These are phyloP conservation scores for Solanum pinnatisectum DNA, from an alignment of 257 asterid species.

Conservation along the genomic window DNA sequence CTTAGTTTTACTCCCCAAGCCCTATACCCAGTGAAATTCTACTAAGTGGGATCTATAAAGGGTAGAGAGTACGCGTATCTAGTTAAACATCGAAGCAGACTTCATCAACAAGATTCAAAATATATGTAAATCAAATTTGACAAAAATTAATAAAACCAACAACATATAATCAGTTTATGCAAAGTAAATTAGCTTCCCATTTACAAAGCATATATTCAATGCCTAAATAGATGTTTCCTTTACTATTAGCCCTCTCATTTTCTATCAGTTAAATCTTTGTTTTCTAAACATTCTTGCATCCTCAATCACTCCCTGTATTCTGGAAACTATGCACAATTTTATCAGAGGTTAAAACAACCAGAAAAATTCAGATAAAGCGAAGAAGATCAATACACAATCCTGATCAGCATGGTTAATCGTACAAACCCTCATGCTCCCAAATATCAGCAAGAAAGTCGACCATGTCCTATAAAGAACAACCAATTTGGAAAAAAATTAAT, in stretches of 20 bases:
- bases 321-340: background rate
- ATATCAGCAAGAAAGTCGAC: slow-evolving; percentile 66
- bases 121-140: background rate
- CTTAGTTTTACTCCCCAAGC: too few relatives aligned
- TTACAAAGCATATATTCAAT: background rate
- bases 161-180: background rate
- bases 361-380: background rate
- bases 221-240: background rate
- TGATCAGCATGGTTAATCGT: slow-evolving; percentile 19
- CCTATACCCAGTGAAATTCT: too few relatives aligned
- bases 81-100: background rate
- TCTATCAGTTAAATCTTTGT: background rate
- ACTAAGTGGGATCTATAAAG: too few relatives aligned
- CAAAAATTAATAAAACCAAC: background rate
- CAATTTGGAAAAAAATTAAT: background rate
- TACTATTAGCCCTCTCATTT: background rate
- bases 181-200: background rate
- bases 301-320: background rate
- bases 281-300: background rate
- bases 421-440: slow-evolving; percentile 75
- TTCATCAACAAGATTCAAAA: background rate
- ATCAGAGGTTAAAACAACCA: background rate
- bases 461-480: slow-evolving; percentile 44
- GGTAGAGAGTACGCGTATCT: too few relatives aligned
- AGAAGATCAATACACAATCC: background rate